phyloP scores from a whole-genome alignment of 2,329 filamentous ascomycete genomes.

The Cladosporium sp. region DNA sequence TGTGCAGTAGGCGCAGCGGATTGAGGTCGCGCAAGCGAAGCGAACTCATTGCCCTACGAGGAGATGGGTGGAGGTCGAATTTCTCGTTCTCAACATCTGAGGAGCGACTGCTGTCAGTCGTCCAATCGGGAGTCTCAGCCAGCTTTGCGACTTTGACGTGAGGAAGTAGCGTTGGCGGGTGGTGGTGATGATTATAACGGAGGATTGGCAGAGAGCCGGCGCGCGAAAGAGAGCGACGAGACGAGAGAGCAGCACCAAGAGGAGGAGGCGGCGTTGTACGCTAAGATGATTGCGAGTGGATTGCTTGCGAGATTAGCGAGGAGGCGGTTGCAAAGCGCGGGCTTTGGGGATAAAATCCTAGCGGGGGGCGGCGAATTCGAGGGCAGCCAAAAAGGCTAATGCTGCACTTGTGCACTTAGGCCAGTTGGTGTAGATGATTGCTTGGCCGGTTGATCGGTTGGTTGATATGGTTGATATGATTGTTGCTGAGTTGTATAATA shows the following conservation, averaged over 20 bases:
- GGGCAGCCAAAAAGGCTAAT: too few relatives aligned
- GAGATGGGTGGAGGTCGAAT: constrained; percentile 10
- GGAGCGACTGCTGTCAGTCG: constrained; percentile 14
- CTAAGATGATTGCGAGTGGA: background rate
- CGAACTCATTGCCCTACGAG: constrained; percentile 20
- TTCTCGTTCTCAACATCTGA: constrained; percentile 17
- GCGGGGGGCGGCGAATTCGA: too few relatives aligned
- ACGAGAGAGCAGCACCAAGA: background rate
- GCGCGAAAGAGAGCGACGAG: too few relatives aligned
- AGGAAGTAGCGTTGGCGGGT: too few relatives aligned
- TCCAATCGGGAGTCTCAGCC: constrained; percentile 11
- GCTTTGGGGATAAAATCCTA: background rate
- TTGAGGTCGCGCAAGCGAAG: constrained; percentile 38
- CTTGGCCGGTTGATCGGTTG: too few relatives aligned
- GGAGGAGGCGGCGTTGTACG: background rate
- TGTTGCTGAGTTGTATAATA: too few relatives aligned
- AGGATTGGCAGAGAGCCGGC: too few relatives aligned
- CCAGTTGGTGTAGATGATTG: too few relatives aligned
- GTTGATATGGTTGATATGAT: too few relatives aligned
- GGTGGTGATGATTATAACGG: too few relatives aligned
- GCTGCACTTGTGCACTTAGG: too few relatives aligned
- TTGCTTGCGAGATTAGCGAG: background rate
- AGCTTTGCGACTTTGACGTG: constrained; percentile 15
- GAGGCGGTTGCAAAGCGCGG: background rate
- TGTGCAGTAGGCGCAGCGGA: constrained; percentile 41